Base-by-base conservation (phyloP, 2,329 filamentous ascomycete genomes). In the Rhynchosporium agropyri region DNA sequence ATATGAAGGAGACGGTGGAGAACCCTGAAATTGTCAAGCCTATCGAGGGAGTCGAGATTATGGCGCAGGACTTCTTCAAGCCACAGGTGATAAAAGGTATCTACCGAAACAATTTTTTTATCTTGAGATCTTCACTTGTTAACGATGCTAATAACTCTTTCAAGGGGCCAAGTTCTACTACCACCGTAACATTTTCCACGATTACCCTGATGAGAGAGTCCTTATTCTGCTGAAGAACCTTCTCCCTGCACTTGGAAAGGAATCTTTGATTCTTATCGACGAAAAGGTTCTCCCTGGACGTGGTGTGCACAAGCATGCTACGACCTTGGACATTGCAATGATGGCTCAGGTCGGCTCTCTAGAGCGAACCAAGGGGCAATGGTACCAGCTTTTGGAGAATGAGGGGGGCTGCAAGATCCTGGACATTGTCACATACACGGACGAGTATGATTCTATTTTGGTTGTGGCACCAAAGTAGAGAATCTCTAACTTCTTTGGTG, bases 121-220 rank as follows among this genome's bases (percentile, higher is more conserved):
- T 42, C 10, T 3, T 42, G 40, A 42, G 9, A 5, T 6, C 1
- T 5, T 12, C 40, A 42, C 15, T 10, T 5, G 43, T 51, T 42
- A 53, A 42, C 6, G 20, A 20, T 20, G 20, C 20, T 20, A 20
- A 20, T 20, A 20, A 20, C 20, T 20, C 20, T 20, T 20, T 20
- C 20, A 20, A 62, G 40, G 42, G 3, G 53, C 60, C 15, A 62
- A 58, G 10, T 62, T 74, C 5, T 79, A 79, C 57, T 79, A 76
- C 65, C 64, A 79, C 36, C 73, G 76, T 33, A 71, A 66, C n/a
- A 68, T 79, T 13, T 62, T 79, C 12, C 78, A 79, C 63, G 74
- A 79, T 65, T 77, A 72, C 68, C 71, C 73, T 1, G 76, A 78
- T 50, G 65, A 74, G 10, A 36, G 20, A 28, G 3, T 28, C 46